phyloP scores from a whole-genome alignment of 768 basidiomycete species.

The Kwoniella sp. region DNA sequence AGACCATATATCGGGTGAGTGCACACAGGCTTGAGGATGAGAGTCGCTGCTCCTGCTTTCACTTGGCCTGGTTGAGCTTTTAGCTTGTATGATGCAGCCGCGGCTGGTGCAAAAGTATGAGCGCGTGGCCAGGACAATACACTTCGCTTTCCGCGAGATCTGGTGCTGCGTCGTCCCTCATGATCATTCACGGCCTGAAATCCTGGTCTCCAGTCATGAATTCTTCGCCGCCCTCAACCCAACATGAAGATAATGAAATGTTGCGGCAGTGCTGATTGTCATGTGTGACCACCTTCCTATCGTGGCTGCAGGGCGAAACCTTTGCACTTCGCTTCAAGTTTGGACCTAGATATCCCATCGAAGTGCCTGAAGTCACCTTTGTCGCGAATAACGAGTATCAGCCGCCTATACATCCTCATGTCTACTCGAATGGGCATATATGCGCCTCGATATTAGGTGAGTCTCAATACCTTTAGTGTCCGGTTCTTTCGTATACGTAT shows the following conservation, averaged over 20 bases:
- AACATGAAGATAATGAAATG: neutral
- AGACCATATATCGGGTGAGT: slow-evolving; percentile 47
- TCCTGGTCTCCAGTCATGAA: neutral
- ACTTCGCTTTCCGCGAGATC: too few relatives aligned
- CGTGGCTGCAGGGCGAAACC: slow-evolving; percentile 38
- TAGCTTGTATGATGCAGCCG: too few relatives aligned
- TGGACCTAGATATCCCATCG: slow-evolving; percentile 45
- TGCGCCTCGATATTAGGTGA: slow-evolving; percentile 52
- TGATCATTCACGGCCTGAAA: too few relatives aligned
- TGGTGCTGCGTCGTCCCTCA: too few relatives aligned
- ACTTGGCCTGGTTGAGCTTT: too few relatives aligned
- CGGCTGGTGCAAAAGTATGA: too few relatives aligned
- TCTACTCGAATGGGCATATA: slow-evolving; percentile 54
- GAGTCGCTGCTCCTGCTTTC: neutral
- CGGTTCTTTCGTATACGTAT: neutral
- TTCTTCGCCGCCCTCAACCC: too few relatives aligned
- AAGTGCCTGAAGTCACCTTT: slow-evolving; percentile 50
- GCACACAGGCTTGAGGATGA: too few relatives aligned
- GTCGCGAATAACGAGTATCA: slow-evolving; percentile 37
- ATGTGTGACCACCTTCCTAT: neutral
- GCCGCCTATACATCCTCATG: slow-evolving; percentile 51
- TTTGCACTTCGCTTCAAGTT: slow-evolving; percentile 48
- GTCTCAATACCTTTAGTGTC: neutral
- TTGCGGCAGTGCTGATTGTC: neutral
- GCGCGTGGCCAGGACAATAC: too few relatives aligned